These are phyloP conservation scores for Cystofilobasidium bisporidii DNA, from an alignment of 768 basidiomycete genomes.

Conservation along the genomic window DNA sequence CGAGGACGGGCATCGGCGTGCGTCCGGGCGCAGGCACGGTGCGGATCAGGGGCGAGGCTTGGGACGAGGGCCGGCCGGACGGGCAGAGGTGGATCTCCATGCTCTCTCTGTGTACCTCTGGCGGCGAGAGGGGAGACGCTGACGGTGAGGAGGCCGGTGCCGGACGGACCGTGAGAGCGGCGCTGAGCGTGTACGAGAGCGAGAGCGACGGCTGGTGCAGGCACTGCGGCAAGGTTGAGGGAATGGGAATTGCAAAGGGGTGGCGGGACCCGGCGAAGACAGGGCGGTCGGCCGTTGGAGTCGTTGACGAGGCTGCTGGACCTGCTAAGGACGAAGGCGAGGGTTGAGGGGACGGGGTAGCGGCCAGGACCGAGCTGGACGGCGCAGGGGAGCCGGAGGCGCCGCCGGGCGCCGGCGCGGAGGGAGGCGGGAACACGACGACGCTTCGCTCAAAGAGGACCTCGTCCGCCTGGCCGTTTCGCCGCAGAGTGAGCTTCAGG, in stretches of 20 bases:
- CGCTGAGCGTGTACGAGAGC: slow-evolving; percentile 17
- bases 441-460: background rate
- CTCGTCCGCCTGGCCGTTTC: background rate
- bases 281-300: background rate
- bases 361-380: background rate
- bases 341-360: background rate
- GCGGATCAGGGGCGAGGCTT: background rate
- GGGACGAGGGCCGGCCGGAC: slow-evolving; percentile 5
- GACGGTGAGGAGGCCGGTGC: background rate
- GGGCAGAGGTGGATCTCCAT: slow-evolving; percentile 27
- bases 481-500: background rate
- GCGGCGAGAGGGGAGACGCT: background rate
- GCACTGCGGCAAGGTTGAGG: slow-evolving; percentile 20
- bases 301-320: background rate
- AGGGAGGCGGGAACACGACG: slow-evolving; percentile 4
- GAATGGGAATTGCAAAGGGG: slow-evolving; percentile 14
- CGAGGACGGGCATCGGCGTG: slow-evolving; percentile 16
- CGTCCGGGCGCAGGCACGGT: background rate
- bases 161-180: slow-evolving; percentile 4
- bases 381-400: background rate
- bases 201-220: slow-evolving; percentile 16
- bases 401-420: background rate
- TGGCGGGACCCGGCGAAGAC: slow-evolving; percentile 1
- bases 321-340: background rate
- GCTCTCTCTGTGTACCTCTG: slow-evolving; percentile 7